Evolutionary conservation across 2,329 filamentous ascomycete genomes (phyloP), one percentile per base, ranked within the genome.

Genomic region (Malbranchea zuffiana): DNA sequence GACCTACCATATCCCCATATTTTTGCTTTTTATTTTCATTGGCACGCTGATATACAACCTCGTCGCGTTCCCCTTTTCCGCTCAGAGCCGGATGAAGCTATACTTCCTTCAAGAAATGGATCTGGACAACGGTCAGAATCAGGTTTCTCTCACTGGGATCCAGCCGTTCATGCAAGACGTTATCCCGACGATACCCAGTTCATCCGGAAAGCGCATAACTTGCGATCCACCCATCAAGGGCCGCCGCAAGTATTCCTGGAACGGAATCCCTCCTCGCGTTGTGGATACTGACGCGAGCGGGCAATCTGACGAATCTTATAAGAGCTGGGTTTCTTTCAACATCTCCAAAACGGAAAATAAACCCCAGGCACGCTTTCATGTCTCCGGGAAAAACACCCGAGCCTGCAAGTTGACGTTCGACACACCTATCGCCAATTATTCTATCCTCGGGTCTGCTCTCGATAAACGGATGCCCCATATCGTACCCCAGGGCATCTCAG

Each of bases 1-100:
- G 45, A 84, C 80, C 1, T 81, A 82, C 53, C 85, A 93, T 42
- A 57, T 96, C 3, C 87, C 90, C 0, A 63, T 80, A 0, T 78
- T 93, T 49, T 59, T 95, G 11, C 67, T 92, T 18, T 54, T 79
- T 8, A 64, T 94, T 6, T 83, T 86, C 43, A 52, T 75, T 16
- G 82, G 70, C 19, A 92, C 85, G 1, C 62, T 92, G 18, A 71
- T 87, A 39, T 96, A 94, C 65, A 93, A 92, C 53, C 72, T 95
- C 3, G 62, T 74, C 2, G 83, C 82, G 1, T 95, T 94, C 57
- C 90, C 90, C 0, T 96, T 96, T 60, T 90, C 84, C 0, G 63
- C 73, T 15, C 71, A 76, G 41, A 82, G 78, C 54, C 74, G 84
- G 24, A 75, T 93, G 57, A 96, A 96, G 59, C 69, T 88, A 32